Conservation (phyloP, 2,329 filamentous ascomycete genomes). For the Fusarium sp. region DNA sequence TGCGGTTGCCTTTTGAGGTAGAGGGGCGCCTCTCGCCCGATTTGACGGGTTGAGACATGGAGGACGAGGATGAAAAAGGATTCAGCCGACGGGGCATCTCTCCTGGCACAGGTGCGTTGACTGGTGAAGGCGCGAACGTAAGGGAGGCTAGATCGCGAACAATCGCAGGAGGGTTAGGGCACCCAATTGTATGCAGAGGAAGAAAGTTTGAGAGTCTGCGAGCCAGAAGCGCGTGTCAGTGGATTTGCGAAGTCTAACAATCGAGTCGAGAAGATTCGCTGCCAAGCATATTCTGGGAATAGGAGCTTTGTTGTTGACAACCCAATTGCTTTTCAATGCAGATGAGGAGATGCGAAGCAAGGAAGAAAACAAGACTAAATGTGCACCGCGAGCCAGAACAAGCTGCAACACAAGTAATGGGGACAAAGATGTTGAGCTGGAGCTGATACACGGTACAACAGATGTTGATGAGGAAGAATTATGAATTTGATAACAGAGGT, state of each 20-base stretch:
- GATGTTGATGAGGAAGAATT: conserved; percentile 38
- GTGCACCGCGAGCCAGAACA: conserved; percentile 25
- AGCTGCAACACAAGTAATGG: conserved; percentile 28
- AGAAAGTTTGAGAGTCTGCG: conserved; percentile 12
- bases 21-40: conserved; percentile 69
- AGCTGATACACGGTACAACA: conserved; percentile 23
- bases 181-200: conserved; percentile 1
- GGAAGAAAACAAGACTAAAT: neutral
- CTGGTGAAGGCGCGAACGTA: conserved; percentile 17
- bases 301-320: conserved; percentile 25
- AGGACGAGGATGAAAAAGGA: conserved; percentile 66
- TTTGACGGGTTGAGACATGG: conserved; percentile 62
- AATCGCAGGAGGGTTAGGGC: conserved; percentile 12
- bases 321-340: conserved; percentile 11
- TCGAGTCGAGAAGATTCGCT: conserved; percentile 22
- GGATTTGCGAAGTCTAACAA: conserved; percentile 14
- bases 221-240: conserved; percentile 31
- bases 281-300: conserved; percentile 27
- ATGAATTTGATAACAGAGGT: conserved; percentile 32
- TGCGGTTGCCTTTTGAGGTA: conserved; percentile 77
- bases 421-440: conserved; percentile 21
- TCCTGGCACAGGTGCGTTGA: conserved; percentile 46
- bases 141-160: conserved; percentile 19
- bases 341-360: conserved; percentile 2
- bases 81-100: conserved; percentile 72